Evolutionary conservation across 345 rosid genomes (phyloP).

Genomic region (Zanthoxylum bungeanum): DNA sequence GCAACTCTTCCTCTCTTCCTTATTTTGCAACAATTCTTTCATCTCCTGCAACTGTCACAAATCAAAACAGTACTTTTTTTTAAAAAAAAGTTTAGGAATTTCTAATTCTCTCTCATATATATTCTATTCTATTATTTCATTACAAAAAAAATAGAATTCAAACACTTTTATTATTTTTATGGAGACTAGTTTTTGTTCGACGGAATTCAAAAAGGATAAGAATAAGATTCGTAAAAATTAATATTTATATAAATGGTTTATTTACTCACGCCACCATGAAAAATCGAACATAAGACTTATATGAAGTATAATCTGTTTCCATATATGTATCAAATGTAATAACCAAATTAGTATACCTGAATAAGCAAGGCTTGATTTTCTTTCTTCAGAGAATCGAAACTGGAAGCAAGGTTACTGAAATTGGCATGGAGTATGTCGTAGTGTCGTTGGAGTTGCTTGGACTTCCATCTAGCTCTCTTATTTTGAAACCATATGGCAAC

Average conservation of each 20-base stretch:
- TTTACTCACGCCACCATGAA: no score
- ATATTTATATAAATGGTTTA: no score
- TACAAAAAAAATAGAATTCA: no score
- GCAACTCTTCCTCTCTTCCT: slow-evolving; percentile 29
- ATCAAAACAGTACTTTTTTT: background rate
- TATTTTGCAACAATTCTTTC: slow-evolving; percentile 32
- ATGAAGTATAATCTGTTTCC: no score
- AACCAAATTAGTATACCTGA: slow-evolving; percentile 44
- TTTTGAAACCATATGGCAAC: slow-evolving; percentile 95
- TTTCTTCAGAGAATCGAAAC: slow-evolving; percentile 56
- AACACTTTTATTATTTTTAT: no score
- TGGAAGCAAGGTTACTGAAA: slow-evolving; percentile 51
- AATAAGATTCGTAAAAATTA: no score
- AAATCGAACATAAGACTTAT: no score
- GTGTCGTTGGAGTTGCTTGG: slow-evolving; percentile 77
- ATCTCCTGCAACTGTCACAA: slow-evolving; percentile 56
- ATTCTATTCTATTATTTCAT: no score
- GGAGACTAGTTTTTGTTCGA: no score
- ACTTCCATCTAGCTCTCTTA: slow-evolving; percentile 82
- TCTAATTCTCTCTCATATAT: no score
- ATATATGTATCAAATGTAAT: background rate
- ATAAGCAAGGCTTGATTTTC: slow-evolving; percentile 55
- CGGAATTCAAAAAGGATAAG: no score
- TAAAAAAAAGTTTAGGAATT: no score
- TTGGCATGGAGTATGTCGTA: slow-evolving; percentile 46